Base-by-base conservation (phyloP, 225 moss, liverwort and hornwort genomes). In the Asterella californica region DNA sequence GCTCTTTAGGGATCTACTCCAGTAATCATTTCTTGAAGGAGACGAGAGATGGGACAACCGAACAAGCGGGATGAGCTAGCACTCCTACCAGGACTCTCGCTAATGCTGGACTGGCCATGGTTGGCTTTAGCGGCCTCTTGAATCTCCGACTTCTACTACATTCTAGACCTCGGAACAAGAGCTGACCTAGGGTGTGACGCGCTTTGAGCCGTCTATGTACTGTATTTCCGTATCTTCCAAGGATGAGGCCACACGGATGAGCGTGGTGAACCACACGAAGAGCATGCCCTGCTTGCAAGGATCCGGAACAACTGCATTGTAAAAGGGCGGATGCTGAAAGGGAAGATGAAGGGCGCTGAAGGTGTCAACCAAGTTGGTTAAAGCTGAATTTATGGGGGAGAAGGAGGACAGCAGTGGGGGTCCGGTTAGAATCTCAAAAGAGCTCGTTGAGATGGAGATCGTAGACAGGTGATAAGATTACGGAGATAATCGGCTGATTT, bases 91-190 rank as follows among this genome's bases (percentile, higher is more conserved):
- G 37, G 32, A 75, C 75, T 75, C 55, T 75, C 75, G 32, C 53
- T 55, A 64, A 29, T 67, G 78, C 78, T n/a, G 67, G 48, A 42
- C 30, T 78, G 47, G 78, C 78, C 67, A 78, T 65, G 33, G 29
- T 67, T 78, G 78, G 67, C 77, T 33, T 36, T 78, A 78, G 78
- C 78, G 78, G 46, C n/a, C 46, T 78, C 65, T 66, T 63, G 45
- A 78, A 78, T 65, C 60, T 11, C 46, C 53, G 75, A 32, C 25
- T 3, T 18, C 69, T 48, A 52, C 73, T 73, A 50, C 29, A 21
- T 42, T 38, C 59, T 61, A 76, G 76, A 59, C 60, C 76, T 76
- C 60, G 76, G 38, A 76, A 34, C 25, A 45, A 60, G 76, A 60
- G 76, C 60, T 61, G 38, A 57, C 60, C 59, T 76, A 32, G 42